Conservation (phyloP, 78 protist genomes). For the Diacronema lutheri region DNA sequence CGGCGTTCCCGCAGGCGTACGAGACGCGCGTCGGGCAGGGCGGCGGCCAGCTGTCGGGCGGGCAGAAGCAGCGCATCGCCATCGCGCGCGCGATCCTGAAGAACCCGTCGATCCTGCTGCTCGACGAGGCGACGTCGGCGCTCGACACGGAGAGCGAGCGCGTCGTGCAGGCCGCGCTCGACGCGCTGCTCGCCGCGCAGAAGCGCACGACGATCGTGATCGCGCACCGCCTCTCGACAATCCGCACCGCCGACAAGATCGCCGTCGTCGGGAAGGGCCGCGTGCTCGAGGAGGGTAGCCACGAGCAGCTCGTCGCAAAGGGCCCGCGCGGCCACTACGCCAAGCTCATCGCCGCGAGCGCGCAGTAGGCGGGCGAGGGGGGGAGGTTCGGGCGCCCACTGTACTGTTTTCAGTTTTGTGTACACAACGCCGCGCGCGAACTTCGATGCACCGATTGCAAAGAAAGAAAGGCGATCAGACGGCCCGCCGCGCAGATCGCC, state of each 20-base stretch:
- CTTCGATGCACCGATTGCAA: too few relatives aligned
- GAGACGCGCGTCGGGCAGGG: slow-evolving; percentile 84
- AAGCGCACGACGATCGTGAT: slow-evolving; percentile 78
- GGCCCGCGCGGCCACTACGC: too few relatives aligned
- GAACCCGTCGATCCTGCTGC: slow-evolving; percentile 82
- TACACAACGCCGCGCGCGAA: too few relatives aligned
- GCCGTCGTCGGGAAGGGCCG: slow-evolving; percentile 49
- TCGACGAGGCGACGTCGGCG: slow-evolving; percentile 91
- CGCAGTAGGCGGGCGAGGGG: too few relatives aligned
- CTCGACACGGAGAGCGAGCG: slow-evolving; percentile 75
- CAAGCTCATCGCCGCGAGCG: too few relatives aligned
- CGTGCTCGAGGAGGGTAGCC: background rate
- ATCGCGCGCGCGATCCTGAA: slow-evolving; percentile 90
- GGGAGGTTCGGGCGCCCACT: too few relatives aligned
- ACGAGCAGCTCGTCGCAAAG: background rate
- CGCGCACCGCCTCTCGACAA: slow-evolving; percentile 89
- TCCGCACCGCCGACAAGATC: slow-evolving; percentile 70
- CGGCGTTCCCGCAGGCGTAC: slow-evolving; percentile 58
- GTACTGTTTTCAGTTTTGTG: too few relatives aligned
- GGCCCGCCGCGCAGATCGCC: too few relatives aligned
- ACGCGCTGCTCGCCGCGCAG: slow-evolving; percentile 34
- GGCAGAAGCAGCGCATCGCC: slow-evolving; percentile 91
- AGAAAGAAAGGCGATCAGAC: too few relatives aligned
- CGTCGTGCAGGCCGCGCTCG: slow-evolving; percentile 77
- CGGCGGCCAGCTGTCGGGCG: slow-evolving; percentile 85